These are phyloP conservation scores for Sesbania bispinosa DNA, from an alignment of 306 rosid genomes.

Conservation along the genomic window DNA sequence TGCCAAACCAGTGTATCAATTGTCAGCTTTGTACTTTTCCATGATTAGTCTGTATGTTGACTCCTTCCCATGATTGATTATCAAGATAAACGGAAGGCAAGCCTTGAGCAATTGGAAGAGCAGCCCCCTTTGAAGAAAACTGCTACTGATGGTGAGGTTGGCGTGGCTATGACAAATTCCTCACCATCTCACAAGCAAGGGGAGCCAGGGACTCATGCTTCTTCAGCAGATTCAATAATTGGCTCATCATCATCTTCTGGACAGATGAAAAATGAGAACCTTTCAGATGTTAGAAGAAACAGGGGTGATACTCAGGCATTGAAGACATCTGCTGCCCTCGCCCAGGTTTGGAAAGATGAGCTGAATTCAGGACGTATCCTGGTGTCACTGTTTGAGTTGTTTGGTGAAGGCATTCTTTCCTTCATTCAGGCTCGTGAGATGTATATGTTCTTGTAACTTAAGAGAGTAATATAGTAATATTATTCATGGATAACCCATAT, in stretches of 20 bases:
- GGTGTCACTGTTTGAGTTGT: conserved; percentile 46
- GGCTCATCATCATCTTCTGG: conserved; percentile 29
- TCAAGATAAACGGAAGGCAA: conserved; percentile 40
- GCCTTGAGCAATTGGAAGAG: conserved; percentile 26
- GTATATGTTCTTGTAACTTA: conserved; percentile 53
- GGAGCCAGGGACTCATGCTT: conserved; percentile 31
- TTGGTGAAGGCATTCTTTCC: conserved; percentile 66
- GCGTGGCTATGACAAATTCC: conserved; percentile 19
- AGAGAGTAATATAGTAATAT: neutral
- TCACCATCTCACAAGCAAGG: conserved; percentile 30
- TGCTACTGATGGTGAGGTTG: conserved; percentile 33
- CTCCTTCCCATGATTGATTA: conserved; percentile 1
- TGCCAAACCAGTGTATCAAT: neutral
- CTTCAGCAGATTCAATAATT: conserved; percentile 29
- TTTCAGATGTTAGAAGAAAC: conserved; percentile 23
- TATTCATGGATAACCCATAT: neutral
- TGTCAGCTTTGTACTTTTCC: neutral
- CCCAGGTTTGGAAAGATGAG: conserved; percentile 72
- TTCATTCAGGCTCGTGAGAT: conserved; percentile 66
- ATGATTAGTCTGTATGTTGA: conserved; percentile 5
- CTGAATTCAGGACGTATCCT: conserved; percentile 61
- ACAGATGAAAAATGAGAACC: conserved; percentile 25
- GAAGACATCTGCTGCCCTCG: conserved; percentile 50
- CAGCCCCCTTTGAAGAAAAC: conserved; percentile 39
- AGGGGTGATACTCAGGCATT: conserved; percentile 23